Evolutionary conservation across 805 yeast genomes (phyloP), one percentile per base, ranked within the genome.

Genomic region (Yarrowia sp.): DNA sequence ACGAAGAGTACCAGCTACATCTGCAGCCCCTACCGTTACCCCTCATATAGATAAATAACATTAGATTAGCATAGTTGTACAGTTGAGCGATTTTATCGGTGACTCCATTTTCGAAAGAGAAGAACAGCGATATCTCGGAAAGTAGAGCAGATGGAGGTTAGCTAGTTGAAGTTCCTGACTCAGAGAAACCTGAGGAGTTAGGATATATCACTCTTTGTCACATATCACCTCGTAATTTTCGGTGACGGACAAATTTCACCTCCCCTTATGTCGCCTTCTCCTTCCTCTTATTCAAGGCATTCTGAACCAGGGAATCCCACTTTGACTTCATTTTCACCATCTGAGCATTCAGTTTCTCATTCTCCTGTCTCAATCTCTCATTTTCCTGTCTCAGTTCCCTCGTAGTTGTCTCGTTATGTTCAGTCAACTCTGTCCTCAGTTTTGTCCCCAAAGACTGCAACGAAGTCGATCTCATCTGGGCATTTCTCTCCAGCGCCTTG

Each of bases 221-320:
- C 5, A 3, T 5, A 26, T 26, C 32, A 3, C 32, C 5, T 26
- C 32, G 3, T 5, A 26, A 5, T 26, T 5, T 5, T 26, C 5
- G 5, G 32, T 3, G 32, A 26, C 3, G 5, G 5, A 26, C 32
- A 26, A 3, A 26, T 26, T 5, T 26, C 32, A 1, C 32, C 32
- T 5, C 32, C 32, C 4, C 32, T 5, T 26, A 26, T 5, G 32
- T 26, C 7, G 32, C 40, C 42, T 52, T 59, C 52, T 59, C 65
- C 42, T 59, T 59, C 2, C 52, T 16, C 35, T 59, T 59, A 8
- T 79, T 86, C 69, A 86, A 80, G 1, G 91, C 91, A 72, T 86
- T 85, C 73, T 87, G 88, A 22, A 87, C 88, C 38, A 88, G 76
- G 26, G 83, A 85, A 72, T 88, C 86, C 92, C 92, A 89, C 45